Percentiles rank a stretch among this genome's conserved stretches.
phyloP scores from a whole-genome alignment of 441 rosid genomes.

The Flueggea neowawraea region DNA sequence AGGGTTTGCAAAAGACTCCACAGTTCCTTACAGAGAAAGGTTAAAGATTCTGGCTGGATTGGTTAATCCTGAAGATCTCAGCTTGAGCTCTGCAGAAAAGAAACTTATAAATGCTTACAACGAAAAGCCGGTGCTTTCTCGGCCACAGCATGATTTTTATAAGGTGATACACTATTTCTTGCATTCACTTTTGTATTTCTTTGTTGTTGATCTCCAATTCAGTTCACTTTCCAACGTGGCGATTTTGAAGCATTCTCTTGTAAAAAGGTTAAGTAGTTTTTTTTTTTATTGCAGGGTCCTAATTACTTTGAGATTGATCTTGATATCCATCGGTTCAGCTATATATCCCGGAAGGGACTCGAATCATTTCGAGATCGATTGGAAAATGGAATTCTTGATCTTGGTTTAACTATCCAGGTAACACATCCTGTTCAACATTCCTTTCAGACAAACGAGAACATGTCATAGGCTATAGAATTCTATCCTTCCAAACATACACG shows the following conservation, averaged over 20 bases:
- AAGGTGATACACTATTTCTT: conserved; percentile 29
- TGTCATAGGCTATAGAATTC: no score
- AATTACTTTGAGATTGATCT: conserved; percentile 94
- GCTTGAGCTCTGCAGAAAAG: conserved; percentile 71
- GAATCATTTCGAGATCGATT: conserved; percentile 86
- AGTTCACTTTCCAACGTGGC: background rate
- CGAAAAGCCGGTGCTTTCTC: conserved; percentile 93
- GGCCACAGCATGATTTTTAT: conserved; percentile 86
- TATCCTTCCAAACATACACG: no score
- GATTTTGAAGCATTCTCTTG: background rate
- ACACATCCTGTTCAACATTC: background rate
- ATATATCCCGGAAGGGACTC: conserved; percentile 81
- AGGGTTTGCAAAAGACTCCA: conserved; percentile 83
- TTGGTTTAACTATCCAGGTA: conserved; percentile 94
- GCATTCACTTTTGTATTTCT: background rate
- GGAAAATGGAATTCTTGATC: conserved; percentile 65
- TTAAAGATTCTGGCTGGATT: conserved; percentile 81
- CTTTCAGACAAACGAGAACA: no score
- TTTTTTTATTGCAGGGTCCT: conserved; percentile 52
- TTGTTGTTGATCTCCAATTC: background rate
- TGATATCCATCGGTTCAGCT: conserved; percentile 91
- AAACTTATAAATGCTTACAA: conserved; percentile 78
- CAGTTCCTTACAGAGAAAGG: conserved; percentile 84
- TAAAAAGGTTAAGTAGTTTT: background rate
- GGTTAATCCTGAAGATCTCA: conserved; percentile 82